Evolutionary conservation across 306 rosid genomes (phyloP), one percentile per base, ranked within the genome.

Genomic region (Vigna unguiculata): DNA sequence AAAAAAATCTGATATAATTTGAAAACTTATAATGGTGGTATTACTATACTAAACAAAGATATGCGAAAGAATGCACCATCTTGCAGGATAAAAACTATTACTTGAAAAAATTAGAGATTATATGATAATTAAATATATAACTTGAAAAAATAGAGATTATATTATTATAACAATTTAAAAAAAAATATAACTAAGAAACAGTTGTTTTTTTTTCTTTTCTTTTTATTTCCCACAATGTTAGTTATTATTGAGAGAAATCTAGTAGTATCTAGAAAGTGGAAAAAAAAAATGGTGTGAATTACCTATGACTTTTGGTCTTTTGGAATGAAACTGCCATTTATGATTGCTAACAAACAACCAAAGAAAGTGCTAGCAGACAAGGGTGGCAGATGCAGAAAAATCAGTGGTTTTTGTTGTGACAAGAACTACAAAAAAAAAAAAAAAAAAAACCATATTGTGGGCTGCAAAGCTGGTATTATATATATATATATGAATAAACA

Each of bases 321-420:
- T 15, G 48, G 48, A 43, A 43, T 43, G 48, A 43, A 43, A 43
- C 1, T 12, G 16, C 15, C 15, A 14, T 13, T 4, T 49, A n/a
- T n/a, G 22, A 16, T n/a, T 49, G 21, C 10, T 9, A 14, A 58
- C 54, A 45, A 84, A 55, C 83, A 75, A 82, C 78, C 83, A 80
- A 86, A 28, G 21, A 80, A 86, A 28, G 34, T 71, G 72, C 60
- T 65, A 83, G 32, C 38, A n/a, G 90, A 85, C 93, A 89, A 86
- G 45, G 2, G 24, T 15, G n/a, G 51, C 52, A 72, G 74, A 76
- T 25, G 46, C 43, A 48, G 15, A 45, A 45, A 71, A 17, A 65
- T 52, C 0, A 69, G 76, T 58, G 79, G 88, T 82, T 82, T 87
- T 47, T 83, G 77, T 70, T 75, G 68, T n/a, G 63, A 57, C 48